Evolutionary conservation across 1,284 basidiomycete species (phyloP).

Genomic region (Melampsora americana): DNA sequence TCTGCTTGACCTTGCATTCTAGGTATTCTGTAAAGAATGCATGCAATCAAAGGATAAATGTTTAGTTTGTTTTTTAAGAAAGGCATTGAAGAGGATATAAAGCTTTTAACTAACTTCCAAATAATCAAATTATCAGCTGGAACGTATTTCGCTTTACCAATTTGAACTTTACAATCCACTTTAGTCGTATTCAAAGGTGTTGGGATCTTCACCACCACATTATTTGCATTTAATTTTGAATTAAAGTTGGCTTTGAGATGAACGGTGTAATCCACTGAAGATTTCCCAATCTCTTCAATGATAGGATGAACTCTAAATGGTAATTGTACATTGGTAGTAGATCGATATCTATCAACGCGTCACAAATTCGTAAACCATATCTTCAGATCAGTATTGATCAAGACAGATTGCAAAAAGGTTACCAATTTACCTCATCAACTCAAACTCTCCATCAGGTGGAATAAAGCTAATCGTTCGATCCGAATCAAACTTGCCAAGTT

Average conservation of each 20-base stretch:
- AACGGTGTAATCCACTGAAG: conserved; percentile 84
- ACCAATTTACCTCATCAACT: conserved; percentile 78
- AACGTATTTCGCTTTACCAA: conserved; percentile 94
- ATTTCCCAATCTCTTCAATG: conserved; percentile 85
- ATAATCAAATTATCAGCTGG: conserved; percentile 91
- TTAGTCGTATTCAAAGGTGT: conserved; percentile 90
- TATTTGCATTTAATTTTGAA: conserved; percentile 85
- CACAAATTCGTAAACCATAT: not conserved
- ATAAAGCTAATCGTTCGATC: conserved; percentile 92
- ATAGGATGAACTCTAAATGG: conserved; percentile 86
- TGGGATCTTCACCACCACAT: conserved; percentile 86
- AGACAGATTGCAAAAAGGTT: not conserved
- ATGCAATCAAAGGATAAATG: not conserved
- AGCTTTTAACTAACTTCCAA: conserved; percentile 83
- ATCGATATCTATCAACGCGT: conserved; percentile 71
- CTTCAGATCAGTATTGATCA: not conserved
- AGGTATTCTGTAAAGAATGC: conserved; percentile 66
- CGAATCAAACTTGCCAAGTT: conserved; percentile 87
- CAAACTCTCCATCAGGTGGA: conserved; percentile 97
- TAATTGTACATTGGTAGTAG: conserved; percentile 90
- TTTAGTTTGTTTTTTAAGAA: not conserved
- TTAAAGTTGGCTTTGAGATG: conserved; percentile 85
- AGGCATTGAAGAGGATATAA: conserved; percentile 1
- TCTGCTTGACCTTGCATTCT: conserved; percentile 89
- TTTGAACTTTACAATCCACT: conserved; percentile 82